Base-by-base conservation (phyloP, 257 asterid species). In the Vinca minor region DNA sequence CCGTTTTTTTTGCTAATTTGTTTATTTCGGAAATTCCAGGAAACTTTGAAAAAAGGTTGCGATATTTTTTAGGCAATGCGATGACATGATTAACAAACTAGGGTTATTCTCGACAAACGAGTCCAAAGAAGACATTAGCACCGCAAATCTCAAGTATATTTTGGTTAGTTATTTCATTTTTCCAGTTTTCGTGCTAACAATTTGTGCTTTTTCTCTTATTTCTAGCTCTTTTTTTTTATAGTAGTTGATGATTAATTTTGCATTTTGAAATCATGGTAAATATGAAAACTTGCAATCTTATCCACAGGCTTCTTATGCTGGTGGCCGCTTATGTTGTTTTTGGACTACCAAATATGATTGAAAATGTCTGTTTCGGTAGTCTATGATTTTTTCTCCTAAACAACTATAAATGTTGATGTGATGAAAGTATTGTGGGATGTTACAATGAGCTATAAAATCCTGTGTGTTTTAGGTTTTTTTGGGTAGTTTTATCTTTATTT, bases 31-130 rank as follows among this genome's bases (percentile, higher is more conserved):
- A 13, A 34, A 58, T 82, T 62, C 49, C 64, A 93, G 98, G 96
- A 81, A 8, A 63, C 78, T 8, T 72, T 87, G 70, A 83, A 65
- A 46, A 84, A 79, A 72, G 97, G 95, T 32, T 93, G 95, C 74
- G 86, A 85, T n/a, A 44, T 23, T 78, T 67, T 71, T 85, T 85
- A 67, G 69, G 63, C 81, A 77, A 74, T 89, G 97, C 77, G 96
- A 93, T 76, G 94, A 87, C 8, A 93, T 89, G 96, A 71, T 85
- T 10, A 85, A 85, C 36, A 89, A 85, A 57, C 68, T 93, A 65
- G 98, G 98, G 61, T 69, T 92, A 32, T 92, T 92, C 70, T 89
- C 97, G 2, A n/a, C 80, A 3, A 93, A 93, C 60, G 98, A 89
- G 80, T 81, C 91, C 6, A 93, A 89, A 72, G 98, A 93, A 6